A percentile compares a stretch with the other conserved stretches of the same genome.
Evolutionary conservation across 2,329 filamentous ascomycete species (phyloP).

Genomic region (Epichloe typhina): DNA sequence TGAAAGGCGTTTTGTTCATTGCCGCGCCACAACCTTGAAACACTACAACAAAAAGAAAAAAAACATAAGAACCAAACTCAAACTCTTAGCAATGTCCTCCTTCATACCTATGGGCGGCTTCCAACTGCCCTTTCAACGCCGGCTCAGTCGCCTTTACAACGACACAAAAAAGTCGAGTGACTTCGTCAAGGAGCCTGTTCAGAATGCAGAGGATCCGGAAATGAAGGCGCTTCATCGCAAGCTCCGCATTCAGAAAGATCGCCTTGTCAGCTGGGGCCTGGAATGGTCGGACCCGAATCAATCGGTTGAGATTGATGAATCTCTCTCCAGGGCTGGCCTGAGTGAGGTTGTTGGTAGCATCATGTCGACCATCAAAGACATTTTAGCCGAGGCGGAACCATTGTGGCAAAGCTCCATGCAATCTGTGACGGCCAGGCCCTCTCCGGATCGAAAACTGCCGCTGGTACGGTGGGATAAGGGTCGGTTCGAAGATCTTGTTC

Average conservation of each 20-base stretch:
- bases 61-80: too few relatives aligned
- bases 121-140: slow-evolving; percentile 45
- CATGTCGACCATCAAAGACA: slow-evolving; percentile 69
- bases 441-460: slow-evolving; percentile 39
- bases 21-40: too few relatives aligned
- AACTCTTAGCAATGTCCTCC: slow-evolving; percentile 30
- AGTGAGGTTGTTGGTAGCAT: slow-evolving; percentile 68
- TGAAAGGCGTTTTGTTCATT: too few relatives aligned
- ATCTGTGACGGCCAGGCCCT: slow-evolving; percentile 23
- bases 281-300: slow-evolving; percentile 66
- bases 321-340: slow-evolving; percentile 57
- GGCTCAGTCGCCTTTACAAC: slow-evolving; percentile 61
- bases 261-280: slow-evolving; percentile 65
- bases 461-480: slow-evolving; percentile 54
- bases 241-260: slow-evolving; percentile 67
- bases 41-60: too few relatives aligned
- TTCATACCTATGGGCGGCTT: slow-evolving; percentile 38
- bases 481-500: slow-evolving; percentile 63
- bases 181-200: slow-evolving; percentile 53
- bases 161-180: slow-evolving; percentile 73
- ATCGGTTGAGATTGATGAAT: slow-evolving; percentile 57
- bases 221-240: slow-evolving; percentile 61
- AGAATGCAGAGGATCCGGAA: slow-evolving; percentile 52
- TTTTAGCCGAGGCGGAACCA: slow-evolving; percentile 61
- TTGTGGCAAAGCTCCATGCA: slow-evolving; percentile 52